Conservation (phyloP, 768 basidiomycete species). For the Hericium coralloides region DNA sequence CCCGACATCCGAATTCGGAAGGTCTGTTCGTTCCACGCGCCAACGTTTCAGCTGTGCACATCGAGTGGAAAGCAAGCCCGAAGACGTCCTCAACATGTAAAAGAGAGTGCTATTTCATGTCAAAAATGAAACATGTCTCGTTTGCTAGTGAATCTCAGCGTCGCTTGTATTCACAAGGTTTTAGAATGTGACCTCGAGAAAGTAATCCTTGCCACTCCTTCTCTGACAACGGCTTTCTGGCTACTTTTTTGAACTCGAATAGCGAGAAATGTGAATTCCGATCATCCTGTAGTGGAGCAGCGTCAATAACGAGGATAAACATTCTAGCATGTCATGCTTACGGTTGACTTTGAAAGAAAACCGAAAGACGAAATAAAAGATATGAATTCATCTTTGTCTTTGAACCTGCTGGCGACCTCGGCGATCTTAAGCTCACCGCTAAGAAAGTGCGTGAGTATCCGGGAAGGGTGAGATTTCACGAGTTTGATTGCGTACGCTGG, state of each 20-base stretch:
- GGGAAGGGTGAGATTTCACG: constrained; percentile 1
- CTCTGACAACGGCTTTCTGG: constrained; percentile 36
- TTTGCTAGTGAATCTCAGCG: constrained; percentile 35
- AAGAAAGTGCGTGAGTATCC: constrained; percentile 6
- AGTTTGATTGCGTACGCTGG: constrained; percentile 48
- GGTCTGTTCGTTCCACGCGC: background rate
- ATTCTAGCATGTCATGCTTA: constrained; percentile 20
- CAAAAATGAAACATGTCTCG: no score
- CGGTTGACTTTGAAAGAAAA: constrained; percentile 65
- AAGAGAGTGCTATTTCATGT: no score
- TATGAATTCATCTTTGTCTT: constrained; percentile 56
- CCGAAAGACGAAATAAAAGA: constrained; percentile 58
- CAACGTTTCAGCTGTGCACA: background rate
- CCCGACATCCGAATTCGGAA: background rate
- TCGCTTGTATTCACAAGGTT: constrained; percentile 90
- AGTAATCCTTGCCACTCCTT: constrained; percentile 53
- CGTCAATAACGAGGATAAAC: background rate
- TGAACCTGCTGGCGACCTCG: constrained; percentile 83
- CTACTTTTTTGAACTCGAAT: constrained; percentile 68
- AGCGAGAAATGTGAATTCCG: constrained; percentile 79
- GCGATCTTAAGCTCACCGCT: constrained; percentile 83
- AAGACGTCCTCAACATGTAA: no score
- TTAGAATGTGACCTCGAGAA: constrained; percentile 49
- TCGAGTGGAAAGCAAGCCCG: no score
- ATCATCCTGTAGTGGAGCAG: constrained; percentile 46